A percentile compares a stretch with the other conserved stretches of the same genome.
phyloP scores from a whole-genome alignment of 495 filamentous ascomycete genomes.

The Cercophora scortea region DNA sequence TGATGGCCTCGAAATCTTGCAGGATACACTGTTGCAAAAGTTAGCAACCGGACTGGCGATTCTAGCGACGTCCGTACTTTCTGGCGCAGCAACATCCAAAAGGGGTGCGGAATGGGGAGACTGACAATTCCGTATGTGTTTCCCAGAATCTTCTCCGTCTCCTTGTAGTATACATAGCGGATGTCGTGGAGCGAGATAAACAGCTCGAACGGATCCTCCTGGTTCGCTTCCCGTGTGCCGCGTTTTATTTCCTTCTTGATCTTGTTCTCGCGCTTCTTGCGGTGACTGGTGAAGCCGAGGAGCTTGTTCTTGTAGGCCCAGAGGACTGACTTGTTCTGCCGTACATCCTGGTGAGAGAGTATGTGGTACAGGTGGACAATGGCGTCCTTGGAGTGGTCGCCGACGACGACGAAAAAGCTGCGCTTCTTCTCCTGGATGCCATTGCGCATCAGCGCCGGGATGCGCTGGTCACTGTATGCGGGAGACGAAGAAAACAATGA shows the following conservation, averaged over 20 bases:
- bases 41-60: constrained; percentile 1
- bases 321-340: constrained; percentile 92
- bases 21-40: constrained; percentile 57
- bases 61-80: not conserved
- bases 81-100: not conserved
- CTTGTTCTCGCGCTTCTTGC: constrained; percentile 94
- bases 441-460: constrained; percentile 94
- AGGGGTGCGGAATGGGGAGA: not conserved
- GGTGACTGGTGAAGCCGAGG: constrained; percentile 82
- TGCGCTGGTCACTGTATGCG: constrained; percentile 73
- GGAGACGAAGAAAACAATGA: constrained; percentile 1
- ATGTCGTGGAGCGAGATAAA: constrained; percentile 96
- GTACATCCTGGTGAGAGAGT: constrained; percentile 79
- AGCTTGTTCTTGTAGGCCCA: constrained; percentile 99
- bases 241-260: constrained; percentile 98
- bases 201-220: constrained; percentile 94
- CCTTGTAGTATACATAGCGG: constrained; percentile 99
- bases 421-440: constrained; percentile 93
- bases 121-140: constrained; percentile 90
- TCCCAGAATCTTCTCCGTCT: constrained; percentile 98
- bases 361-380: constrained; percentile 95
- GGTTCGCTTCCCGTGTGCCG: constrained; percentile 89
- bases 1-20: constrained; percentile 97
- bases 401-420: constrained; percentile 94
- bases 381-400: constrained; percentile 92